Evolutionary conservation across 768 basidiomycete species (phyloP).

Genomic region (Chalciporus chontae): DNA sequence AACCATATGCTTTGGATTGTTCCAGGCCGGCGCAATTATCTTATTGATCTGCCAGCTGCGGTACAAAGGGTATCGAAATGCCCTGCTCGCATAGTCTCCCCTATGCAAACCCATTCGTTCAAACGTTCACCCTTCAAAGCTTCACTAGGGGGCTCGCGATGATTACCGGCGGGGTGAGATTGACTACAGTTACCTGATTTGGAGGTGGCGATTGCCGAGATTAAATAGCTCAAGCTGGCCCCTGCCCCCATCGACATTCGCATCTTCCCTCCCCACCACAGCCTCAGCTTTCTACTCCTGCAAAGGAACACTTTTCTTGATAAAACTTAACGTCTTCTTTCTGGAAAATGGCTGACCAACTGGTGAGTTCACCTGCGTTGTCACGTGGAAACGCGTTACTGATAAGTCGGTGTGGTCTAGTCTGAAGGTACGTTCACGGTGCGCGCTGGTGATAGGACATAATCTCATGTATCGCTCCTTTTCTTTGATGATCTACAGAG

Average conservation of each 20-base stretch:
- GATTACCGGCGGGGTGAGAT: neutral
- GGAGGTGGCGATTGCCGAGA: conserved; percentile 34
- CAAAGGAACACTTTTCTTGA: neutral
- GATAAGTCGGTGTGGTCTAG: conserved; percentile 32
- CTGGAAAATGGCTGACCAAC: conserved; percentile 53
- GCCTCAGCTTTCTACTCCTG: neutral
- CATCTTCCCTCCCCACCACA: conserved; percentile 5
- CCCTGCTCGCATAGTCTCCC: no score
- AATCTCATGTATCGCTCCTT: neutral
- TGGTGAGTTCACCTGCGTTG: conserved; percentile 37
- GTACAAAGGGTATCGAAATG: neutral
- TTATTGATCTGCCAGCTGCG: neutral
- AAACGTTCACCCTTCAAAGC: no score
- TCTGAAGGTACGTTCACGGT: conserved; percentile 48
- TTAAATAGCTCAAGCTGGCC: conserved; percentile 11
- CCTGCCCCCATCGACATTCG: conserved; percentile 9
- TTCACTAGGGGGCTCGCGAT: conserved; percentile 14
- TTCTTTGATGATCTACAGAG: conserved; percentile 45
- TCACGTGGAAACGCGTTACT: conserved; percentile 11
- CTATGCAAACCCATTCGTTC: no score
- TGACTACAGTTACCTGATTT: conserved; percentile 19
- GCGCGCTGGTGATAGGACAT: neutral
- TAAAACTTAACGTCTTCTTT: conserved; percentile 3
- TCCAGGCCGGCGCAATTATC: neutral
- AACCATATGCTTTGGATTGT: neutral